Conservation (phyloP, 208 protist genomes). For the Herpetomonas samuelpessoai region DNA sequence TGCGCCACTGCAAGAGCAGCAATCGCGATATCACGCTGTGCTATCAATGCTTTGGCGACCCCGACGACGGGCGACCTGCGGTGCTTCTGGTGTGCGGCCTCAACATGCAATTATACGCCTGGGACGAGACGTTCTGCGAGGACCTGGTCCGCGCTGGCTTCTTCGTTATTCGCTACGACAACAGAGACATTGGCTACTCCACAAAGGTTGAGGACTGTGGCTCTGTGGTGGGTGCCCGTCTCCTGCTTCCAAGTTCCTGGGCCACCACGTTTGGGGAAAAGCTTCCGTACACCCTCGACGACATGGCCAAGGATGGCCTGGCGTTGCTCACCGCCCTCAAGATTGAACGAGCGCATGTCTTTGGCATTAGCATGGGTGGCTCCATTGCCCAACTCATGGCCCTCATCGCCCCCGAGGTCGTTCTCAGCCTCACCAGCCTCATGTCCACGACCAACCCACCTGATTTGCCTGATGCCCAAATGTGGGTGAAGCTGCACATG, state of each 20-base stretch:
- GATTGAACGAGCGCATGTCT: slow-evolving; percentile 58
- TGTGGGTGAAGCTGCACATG: slow-evolving; percentile 80
- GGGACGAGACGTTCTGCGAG: slow-evolving; percentile 80
- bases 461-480: slow-evolving; percentile 58
- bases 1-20: slow-evolving; percentile 59
- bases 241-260: slow-evolving; percentile 41
- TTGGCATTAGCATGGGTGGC: slow-evolving; percentile 84
- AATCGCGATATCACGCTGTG: slow-evolving; percentile 55
- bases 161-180: slow-evolving; percentile 77
- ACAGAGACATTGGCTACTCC: slow-evolving; percentile 74
- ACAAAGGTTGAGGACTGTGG: slow-evolving; percentile 62
- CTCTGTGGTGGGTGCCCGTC: slow-evolving; percentile 33
- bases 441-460: slow-evolving; percentile 80
- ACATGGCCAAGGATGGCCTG: slow-evolving; percentile 67
- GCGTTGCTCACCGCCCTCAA: slow-evolving; percentile 51
- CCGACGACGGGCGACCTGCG: slow-evolving; percentile 12
- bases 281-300: slow-evolving; percentile 66
- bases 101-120: slow-evolving; percentile 79
- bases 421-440: slow-evolving; percentile 59
- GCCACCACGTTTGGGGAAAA: slow-evolving; percentile 58
- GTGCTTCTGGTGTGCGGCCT: slow-evolving; percentile 71
- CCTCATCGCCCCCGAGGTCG: slow-evolving; percentile 49
- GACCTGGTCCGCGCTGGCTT: slow-evolving; percentile 56
- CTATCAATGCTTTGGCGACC: slow-evolving; percentile 77
- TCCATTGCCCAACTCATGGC: slow-evolving; percentile 69